Evolutionary conservation across 2,329 filamentous ascomycete genomes (phyloP), one percentile per base, ranked within the genome.

Genomic region (Xylariaceae sp.): DNA sequence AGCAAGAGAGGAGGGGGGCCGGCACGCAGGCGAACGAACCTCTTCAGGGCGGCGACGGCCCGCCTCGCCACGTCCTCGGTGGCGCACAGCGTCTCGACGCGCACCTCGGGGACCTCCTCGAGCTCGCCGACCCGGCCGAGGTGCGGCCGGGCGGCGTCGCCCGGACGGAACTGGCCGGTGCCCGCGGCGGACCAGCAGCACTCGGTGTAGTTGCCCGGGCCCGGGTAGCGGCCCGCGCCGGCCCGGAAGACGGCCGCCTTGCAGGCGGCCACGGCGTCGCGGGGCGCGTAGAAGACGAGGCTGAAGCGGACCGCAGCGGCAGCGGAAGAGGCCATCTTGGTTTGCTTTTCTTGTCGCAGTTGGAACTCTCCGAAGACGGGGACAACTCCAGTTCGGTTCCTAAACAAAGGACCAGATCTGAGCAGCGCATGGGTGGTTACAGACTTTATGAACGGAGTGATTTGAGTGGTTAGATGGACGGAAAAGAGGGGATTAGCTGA

Each of bases 201-300:
- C 19, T 32, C 30, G 3, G 30, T 32, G 30, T 32, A 32, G 8
- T 13, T 7, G 4, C 30, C 30, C 6, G 30, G 19, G 9, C 30
- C 30, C 5, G 30, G 30, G 19, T 32, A 32, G 17, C 30, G 30
- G 13, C 30, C 30, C 12, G 30, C 30, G 30, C 30, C 30, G 4
- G 30, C 30, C 2, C 18, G 8, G 19, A 32, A 32, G 18, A 32
- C 16, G 5, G 30, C 30, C 9, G 5, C 16, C 30, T 32, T 32
- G 11, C 21, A 17, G 3, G 18, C 30, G 7, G 21, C 30, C 6
- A 16, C 18, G 18, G 21, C 23, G 3, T 22, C 30, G 30, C 9
- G 8, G 18, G 30, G 30, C 6, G 23, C 30, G 30, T 12, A 23
- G 19, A 32, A 32, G 5, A 32, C 30, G 5, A 32, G 30, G n/a